Evolutionary conservation across 192 early-diverging fungal genomes (phyloP).

Genomic region (Coemansia sp.): DNA sequence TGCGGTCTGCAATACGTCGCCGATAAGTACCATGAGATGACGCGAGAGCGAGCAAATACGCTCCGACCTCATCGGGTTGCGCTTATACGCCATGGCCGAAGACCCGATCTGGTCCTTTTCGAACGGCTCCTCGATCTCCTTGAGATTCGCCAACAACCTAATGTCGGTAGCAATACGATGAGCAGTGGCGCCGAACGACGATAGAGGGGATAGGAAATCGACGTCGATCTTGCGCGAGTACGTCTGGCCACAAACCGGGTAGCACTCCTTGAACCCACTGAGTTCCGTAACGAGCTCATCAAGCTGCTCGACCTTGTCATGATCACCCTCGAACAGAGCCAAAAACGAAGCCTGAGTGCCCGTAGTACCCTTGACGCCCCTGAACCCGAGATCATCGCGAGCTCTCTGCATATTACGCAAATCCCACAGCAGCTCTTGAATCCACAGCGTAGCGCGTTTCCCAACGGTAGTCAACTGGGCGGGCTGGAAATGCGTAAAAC

Average conservation of each 20-base stretch:
- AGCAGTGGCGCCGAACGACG: constrained; percentile 93
- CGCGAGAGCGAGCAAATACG: constrained; percentile 95
- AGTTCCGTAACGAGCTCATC: constrained; percentile 91
- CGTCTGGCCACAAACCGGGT: constrained; percentile 96
- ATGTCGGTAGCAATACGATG: constrained; percentile 98
- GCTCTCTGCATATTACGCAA: constrained; percentile 90
- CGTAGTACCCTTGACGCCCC: constrained; percentile 98
- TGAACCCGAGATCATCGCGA: constrained; percentile 86
- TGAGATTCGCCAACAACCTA: constrained; percentile 92
- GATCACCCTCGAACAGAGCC: constrained; percentile 91
- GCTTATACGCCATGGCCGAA: constrained; percentile 99
- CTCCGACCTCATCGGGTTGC: constrained; percentile 99
- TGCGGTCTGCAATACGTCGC: constrained; percentile 87
- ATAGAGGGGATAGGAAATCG: constrained; percentile 82
- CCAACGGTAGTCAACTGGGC: constrained; percentile 98
- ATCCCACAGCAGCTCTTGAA: constrained; percentile 97
- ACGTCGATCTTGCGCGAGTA: constrained; percentile 98
- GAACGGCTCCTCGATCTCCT: constrained; percentile 99
- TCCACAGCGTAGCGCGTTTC: constrained; percentile 95
- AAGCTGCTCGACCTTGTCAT: constrained; percentile 90
- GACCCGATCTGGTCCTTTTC: constrained; percentile 99
- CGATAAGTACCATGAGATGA: constrained; percentile 90
- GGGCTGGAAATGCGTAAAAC: constrained; percentile 99
- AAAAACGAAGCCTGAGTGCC: constrained; percentile 99
- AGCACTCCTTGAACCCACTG: constrained; percentile 81